A percentile compares a stretch with the other conserved stretches of the same genome.
phyloP scores from a whole-genome alignment of 1,139 yeast species.

The Suhomyces guaymorum region DNA sequence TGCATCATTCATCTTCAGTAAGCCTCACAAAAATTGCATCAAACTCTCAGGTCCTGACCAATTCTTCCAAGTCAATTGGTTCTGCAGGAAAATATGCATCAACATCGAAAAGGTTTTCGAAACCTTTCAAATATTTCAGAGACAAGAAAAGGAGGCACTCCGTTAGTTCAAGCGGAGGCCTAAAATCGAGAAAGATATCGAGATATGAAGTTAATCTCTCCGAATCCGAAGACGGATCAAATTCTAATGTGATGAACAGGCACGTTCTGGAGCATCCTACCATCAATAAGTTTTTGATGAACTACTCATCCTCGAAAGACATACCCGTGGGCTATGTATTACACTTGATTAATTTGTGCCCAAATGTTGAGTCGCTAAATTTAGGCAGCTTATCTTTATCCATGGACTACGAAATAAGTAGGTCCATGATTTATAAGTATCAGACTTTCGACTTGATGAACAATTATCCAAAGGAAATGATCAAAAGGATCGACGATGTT shows the following conservation, averaged over 20 bases:
- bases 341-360: slow-evolving; percentile 61
- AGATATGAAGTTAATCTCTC: too few relatives aligned
- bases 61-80: slow-evolving; percentile 22
- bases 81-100: slow-evolving; percentile 13
- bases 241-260: too few relatives aligned
- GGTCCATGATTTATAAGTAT: slow-evolving; percentile 34
- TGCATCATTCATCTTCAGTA: slow-evolving; percentile 23
- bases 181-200: slow-evolving; percentile 19
- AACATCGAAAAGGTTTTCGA: slow-evolving; percentile 24
- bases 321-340: slow-evolving; percentile 68
- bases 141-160: slow-evolving; percentile 21
- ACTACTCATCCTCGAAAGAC: slow-evolving; percentile 62
- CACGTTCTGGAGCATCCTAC: slow-evolving; percentile 51
- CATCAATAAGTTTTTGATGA: slow-evolving; percentile 56
- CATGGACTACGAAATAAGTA: slow-evolving; percentile 54
- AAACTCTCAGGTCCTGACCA: slow-evolving; percentile 23
- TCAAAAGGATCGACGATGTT: slow-evolving; percentile 25
- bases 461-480: slow-evolving; percentile 38
- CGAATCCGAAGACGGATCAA: too few relatives aligned
- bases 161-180: slow-evolving; percentile 1
- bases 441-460: slow-evolving; percentile 42
- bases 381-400: slow-evolving; percentile 58
- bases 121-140: slow-evolving; percentile 28
- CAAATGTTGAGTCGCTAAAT: slow-evolving; percentile 51
- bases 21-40: slow-evolving; percentile 29